A percentile compares a stretch with the other conserved stretches of the same genome.
Conservation (phyloP, 441 rosid genomes). For the Cnidoscolus chayamansa region DNA sequence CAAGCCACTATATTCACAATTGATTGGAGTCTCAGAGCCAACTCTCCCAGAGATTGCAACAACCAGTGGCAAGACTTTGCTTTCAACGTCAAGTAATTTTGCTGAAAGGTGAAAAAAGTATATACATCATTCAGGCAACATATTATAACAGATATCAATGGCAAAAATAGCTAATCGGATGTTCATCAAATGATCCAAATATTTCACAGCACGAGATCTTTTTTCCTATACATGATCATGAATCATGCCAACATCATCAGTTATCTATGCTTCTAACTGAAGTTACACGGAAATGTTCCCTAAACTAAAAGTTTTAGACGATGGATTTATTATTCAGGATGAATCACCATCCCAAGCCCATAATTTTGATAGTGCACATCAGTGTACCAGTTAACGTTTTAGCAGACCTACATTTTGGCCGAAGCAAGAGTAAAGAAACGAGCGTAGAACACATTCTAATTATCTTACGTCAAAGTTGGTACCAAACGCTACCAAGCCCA, state of each 20-base stretch:
- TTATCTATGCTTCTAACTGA: neutral
- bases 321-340: neutral
- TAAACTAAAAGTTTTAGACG: neutral
- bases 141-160: neutral
- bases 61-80: constrained; percentile 68
- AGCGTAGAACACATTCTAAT: neutral
- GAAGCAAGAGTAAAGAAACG: neutral
- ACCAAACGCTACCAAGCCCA: neutral
- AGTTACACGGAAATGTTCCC: neutral
- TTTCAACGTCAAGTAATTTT: constrained; percentile 68
- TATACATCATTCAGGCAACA: constrained; percentile 9
- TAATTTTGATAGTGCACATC: neutral
- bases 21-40: constrained; percentile 85
- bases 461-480: neutral
- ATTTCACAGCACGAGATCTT: too few species aligned
- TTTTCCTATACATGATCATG: too few species aligned
- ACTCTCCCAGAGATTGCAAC: constrained; percentile 86
- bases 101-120: constrained; percentile 45
- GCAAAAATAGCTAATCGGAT: neutral
- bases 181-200: too few species aligned
- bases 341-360: neutral
- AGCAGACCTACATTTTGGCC: neutral
- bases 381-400: neutral
- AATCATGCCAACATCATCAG: too few species aligned
- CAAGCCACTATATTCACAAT: constrained; percentile 68